Evolutionary conservation across 1,284 basidiomycete genomes (phyloP).

Genomic region (Pseudozyma hubeiensis): DNA sequence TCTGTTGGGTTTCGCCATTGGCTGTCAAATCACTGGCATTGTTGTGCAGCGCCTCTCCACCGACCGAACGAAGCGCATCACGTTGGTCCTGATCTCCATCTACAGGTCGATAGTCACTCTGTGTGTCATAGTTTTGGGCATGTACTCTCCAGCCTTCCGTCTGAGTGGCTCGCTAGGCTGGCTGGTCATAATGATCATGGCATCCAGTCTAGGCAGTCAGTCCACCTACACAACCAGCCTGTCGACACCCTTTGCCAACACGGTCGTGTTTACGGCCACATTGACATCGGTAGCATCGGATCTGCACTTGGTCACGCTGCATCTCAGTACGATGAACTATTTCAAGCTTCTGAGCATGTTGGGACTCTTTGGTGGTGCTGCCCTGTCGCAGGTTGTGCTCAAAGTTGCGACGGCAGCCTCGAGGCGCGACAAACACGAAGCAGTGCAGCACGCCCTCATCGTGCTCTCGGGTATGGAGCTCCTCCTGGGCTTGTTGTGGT

Average conservation of each 20-base stretch:
- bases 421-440: slow-evolving; percentile 20
- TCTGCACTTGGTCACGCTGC: slow-evolving; percentile 21
- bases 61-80: slow-evolving; percentile 16
- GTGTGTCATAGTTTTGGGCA: slow-evolving; percentile 21
- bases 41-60: slow-evolving; percentile 24
- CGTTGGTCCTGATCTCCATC: slow-evolving; percentile 15
- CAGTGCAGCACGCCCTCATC: slow-evolving; percentile 33
- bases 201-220: slow-evolving; percentile 33
- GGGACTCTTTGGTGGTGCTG: slow-evolving; percentile 31
- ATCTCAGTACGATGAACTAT: slow-evolving; percentile 11
- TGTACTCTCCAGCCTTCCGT: slow-evolving; percentile 8
- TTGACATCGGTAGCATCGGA: slow-evolving; percentile 43
- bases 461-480: slow-evolving; percentile 25
- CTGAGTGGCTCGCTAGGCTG: slow-evolving; percentile 26
- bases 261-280: slow-evolving; percentile 50
- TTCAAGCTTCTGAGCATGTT: slow-evolving; percentile 38
- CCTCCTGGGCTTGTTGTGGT: slow-evolving; percentile 22
- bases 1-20: slow-evolving; percentile 30
- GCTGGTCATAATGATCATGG: slow-evolving; percentile 36
- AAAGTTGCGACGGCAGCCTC: slow-evolving; percentile 33
- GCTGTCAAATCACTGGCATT: slow-evolving; percentile 32
- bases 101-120: slow-evolving; percentile 24
- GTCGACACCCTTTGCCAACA: slow-evolving; percentile 41
- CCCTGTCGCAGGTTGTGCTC: slow-evolving; percentile 33
- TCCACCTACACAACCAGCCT: slow-evolving; percentile 38